Evolutionary conservation across 1,284 basidiomycete species (phyloP).

Genomic region (Cryptococcus jaspeensis): DNA sequence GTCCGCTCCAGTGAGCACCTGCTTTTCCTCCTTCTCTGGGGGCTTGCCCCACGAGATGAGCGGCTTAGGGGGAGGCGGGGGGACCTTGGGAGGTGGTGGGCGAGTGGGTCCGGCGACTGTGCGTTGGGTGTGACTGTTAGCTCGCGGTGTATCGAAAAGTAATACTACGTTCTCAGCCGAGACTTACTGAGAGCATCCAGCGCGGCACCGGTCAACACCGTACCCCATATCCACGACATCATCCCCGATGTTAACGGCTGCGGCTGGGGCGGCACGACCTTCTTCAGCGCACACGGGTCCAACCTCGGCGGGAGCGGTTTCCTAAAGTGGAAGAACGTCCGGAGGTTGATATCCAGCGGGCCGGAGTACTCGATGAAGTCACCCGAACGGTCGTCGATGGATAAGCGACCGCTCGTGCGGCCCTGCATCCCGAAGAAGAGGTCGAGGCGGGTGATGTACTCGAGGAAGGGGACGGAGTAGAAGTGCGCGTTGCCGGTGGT

Average conservation of each 20-base stretch:
- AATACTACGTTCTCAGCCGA: not conserved
- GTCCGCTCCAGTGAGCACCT: constrained; percentile 16
- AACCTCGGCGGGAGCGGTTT: constrained; percentile 49
- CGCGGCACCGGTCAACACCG: constrained; percentile 46
- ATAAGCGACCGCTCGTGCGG: constrained; percentile 37
- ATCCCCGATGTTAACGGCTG: constrained; percentile 34
- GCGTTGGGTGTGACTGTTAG: not conserved
- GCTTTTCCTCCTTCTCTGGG: constrained; percentile 25
- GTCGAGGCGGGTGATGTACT: constrained; percentile 44
- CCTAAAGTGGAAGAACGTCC: constrained; percentile 52
- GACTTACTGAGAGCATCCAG: constrained; percentile 45
- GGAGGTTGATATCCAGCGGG: constrained; percentile 47
- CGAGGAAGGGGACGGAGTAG: constrained; percentile 65
- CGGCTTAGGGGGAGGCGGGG: constrained; percentile 37
- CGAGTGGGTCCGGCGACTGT: constrained; percentile 48
- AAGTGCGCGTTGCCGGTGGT: constrained; percentile 58
- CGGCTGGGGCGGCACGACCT: constrained; percentile 42
- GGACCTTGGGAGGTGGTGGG: constrained; percentile 30
- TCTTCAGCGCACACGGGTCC: constrained; percentile 39
- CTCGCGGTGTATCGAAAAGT: not conserved
- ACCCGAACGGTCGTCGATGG: constrained; percentile 49
- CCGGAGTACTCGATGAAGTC: constrained; percentile 49
- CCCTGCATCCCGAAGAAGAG: constrained; percentile 38
- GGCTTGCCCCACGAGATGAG: constrained; percentile 47
- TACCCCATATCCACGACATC: constrained; percentile 51